Percentiles rank a stretch among this genome's conserved stretches.
These are phyloP conservation scores for Cladosporium sp. DNA, from an alignment of 2,329 filamentous ascomycete species.

Conservation along the genomic window DNA sequence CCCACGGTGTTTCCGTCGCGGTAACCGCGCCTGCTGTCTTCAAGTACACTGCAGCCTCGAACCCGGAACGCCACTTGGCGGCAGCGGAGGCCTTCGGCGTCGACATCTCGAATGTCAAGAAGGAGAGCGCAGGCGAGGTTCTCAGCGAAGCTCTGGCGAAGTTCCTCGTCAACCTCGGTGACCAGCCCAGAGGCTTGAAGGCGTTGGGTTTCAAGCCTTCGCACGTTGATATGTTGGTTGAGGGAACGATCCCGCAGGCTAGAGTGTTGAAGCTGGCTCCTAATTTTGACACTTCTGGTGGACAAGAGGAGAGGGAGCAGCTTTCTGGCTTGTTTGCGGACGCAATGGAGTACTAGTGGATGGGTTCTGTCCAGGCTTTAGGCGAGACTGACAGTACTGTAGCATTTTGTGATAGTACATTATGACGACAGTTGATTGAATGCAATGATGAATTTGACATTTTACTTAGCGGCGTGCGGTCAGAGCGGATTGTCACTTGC, in stretches of 20 bases:
- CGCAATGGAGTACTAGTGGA: conserved; percentile 37
- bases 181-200: conserved; percentile 84
- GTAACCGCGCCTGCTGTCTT: conserved; percentile 93
- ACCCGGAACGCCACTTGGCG: conserved; percentile 84
- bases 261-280: conserved; percentile 90
- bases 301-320: conserved; percentile 47
- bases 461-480: no score
- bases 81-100: conserved; percentile 90
- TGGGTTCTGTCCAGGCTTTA: no score
- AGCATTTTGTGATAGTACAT: no score
- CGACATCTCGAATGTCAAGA: conserved; percentile 81
- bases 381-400: no score
- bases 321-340: conserved; percentile 46
- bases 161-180: conserved; percentile 79
- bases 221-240: conserved; percentile 79
- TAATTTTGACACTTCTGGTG: conserved; percentile 53
- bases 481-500: no score
- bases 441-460: no score
- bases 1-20: conserved; percentile 91
- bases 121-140: conserved; percentile 84
- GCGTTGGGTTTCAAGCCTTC: conserved; percentile 71
- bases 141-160: conserved; percentile 75
- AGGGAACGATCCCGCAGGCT: conserved; percentile 90
- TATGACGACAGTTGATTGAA: no score
- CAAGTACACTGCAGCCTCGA: conserved; percentile 84